Percentiles rank a stretch among this genome's conserved stretches.
Conservation (phyloP, 495 filamentous ascomycete species). For the Beverwykella pulmonaria region DNA sequence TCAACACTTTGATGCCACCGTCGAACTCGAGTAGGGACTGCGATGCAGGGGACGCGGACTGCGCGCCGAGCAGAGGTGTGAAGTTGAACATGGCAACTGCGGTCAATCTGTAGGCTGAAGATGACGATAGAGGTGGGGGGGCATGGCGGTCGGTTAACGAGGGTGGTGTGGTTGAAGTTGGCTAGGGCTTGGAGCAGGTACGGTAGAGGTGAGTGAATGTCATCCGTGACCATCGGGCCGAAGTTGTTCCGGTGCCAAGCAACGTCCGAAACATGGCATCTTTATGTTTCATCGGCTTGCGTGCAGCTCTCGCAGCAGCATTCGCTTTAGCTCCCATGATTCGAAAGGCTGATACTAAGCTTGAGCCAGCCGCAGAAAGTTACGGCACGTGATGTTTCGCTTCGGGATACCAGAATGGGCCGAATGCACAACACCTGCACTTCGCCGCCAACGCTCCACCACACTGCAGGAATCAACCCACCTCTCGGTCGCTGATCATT, state of each 20-base stretch:
- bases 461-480: not conserved
- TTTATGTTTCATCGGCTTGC: too few species aligned
- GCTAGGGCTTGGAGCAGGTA: too few species aligned
- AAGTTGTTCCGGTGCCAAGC: not conserved
- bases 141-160: not conserved
- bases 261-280: not conserved
- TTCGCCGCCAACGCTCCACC: not conserved
- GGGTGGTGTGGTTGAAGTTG: not conserved
- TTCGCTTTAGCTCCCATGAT: too few species aligned
- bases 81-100: conserved; percentile 81
- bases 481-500: not conserved
- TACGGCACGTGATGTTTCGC: not conserved
- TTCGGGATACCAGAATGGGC: not conserved
- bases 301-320: too few species aligned
- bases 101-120: not conserved
- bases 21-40: conserved; percentile 96
- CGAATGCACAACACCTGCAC: not conserved
- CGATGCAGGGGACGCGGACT: conserved; percentile 80
- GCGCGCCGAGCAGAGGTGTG: conserved; percentile 87
- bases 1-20: conserved; percentile 90
- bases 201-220: too few species aligned
- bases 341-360: not conserved
- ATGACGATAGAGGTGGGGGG: not conserved
- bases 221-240: not conserved
- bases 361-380: not conserved